phyloP scores from a whole-genome alignment of 2,329 filamentous ascomycete species.

The Macrophomina phaseolina region DNA sequence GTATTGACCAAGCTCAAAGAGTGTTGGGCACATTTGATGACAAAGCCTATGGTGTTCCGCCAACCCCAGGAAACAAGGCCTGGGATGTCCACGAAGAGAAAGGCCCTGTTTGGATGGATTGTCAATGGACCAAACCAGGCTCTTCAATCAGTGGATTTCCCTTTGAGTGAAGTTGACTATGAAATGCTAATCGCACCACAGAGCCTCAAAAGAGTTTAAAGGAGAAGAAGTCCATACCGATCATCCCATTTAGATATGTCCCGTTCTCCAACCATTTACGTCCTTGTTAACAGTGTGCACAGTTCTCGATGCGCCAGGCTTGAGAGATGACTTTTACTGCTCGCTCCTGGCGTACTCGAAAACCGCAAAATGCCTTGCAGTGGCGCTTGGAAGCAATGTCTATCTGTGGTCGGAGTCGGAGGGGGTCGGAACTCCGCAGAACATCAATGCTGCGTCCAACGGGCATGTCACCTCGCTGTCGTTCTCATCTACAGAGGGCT shows the following conservation, averaged over 20 bases:
- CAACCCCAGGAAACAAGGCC: not conserved
- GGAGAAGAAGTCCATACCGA: constrained; percentile 60
- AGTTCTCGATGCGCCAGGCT: constrained; percentile 83
- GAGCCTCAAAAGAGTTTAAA: constrained; percentile 37
- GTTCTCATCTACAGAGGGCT: constrained; percentile 81
- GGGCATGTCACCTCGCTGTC: constrained; percentile 79
- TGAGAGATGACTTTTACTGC: constrained; percentile 97
- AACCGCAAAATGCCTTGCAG: constrained; percentile 76
- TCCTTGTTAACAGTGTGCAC: constrained; percentile 52
- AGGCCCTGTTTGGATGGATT: constrained; percentile 47
- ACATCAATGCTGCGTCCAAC: constrained; percentile 57
- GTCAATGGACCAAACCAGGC: constrained; percentile 47
- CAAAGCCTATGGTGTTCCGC: constrained; percentile 1
- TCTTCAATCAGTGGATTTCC: constrained; percentile 35
- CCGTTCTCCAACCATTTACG: not conserved
- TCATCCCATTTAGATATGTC: constrained; percentile 76
- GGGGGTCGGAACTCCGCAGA: constrained; percentile 67
- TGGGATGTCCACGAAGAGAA: not conserved
- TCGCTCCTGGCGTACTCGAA: constrained; percentile 85
- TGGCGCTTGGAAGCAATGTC: constrained; percentile 78
- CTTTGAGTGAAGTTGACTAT: not conserved
- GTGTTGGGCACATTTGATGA: constrained; percentile 57
- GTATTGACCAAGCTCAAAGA: constrained; percentile 73
- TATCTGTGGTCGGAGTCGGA: constrained; percentile 86
- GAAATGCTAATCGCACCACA: constrained; percentile 30